Percentiles rank a stretch among this genome's conserved stretches.
phyloP scores from a whole-genome alignment of 257 asterid species.

The Solanum microdontum region DNA sequence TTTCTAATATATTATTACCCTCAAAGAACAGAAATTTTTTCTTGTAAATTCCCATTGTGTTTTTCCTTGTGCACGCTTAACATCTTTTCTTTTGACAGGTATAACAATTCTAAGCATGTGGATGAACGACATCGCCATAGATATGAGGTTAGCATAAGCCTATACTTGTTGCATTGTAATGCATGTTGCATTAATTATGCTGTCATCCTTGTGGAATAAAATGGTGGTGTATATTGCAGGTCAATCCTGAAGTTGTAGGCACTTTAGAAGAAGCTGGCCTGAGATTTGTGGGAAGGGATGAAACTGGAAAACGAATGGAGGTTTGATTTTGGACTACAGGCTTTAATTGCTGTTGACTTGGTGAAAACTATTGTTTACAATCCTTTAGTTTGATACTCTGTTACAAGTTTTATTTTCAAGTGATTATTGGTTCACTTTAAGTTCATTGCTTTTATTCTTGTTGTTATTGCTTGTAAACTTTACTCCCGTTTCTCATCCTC shows the following conservation, averaged over 20 bases:
- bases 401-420: neutral
- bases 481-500: neutral
- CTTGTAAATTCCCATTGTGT: neutral
- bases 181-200: neutral
- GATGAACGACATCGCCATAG: conserved; percentile 93
- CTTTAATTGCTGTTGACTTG: neutral
- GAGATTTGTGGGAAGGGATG: conserved; percentile 88
- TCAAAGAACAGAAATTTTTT: neutral
- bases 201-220: neutral
- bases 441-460: neutral
- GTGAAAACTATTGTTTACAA: neutral
- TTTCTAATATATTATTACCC: neutral
- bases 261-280: conserved; percentile 65
- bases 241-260: conserved; percentile 67
- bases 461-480: neutral
- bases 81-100: conserved; percentile 30
- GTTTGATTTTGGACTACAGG: conserved; percentile 23
- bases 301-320: conserved; percentile 92
- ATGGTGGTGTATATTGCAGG: conserved; percentile 34
- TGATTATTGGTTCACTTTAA: neutral
- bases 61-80: neutral
- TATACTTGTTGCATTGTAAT: neutral
- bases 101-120: conserved; percentile 52
- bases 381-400: neutral
- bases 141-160: conserved; percentile 59